Evolutionary conservation across 805 yeast species (phyloP).

Genomic region (Spencermartinsiella europaea): DNA sequence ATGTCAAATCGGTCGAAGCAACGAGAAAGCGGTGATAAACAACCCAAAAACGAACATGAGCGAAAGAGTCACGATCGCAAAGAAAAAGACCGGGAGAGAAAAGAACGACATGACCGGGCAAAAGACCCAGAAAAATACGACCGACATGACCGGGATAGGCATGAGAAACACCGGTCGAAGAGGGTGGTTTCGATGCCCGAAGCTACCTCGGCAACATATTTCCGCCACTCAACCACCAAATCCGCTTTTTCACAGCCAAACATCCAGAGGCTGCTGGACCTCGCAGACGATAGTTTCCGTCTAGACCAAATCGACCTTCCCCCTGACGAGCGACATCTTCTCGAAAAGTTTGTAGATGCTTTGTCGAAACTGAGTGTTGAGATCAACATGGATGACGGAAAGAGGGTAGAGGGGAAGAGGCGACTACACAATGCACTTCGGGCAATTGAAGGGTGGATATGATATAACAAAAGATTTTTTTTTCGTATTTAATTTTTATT

Average conservation of each 20-base stretch:
- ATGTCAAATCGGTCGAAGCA: too few species aligned
- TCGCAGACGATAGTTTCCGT: slow-evolving; percentile 38
- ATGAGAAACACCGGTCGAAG: neutral
- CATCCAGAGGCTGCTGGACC: slow-evolving; percentile 23
- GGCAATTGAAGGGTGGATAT: slow-evolving; percentile 77
- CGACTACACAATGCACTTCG: slow-evolving; percentile 74
- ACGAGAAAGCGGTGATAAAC: neutral
- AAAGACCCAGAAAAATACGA: neutral
- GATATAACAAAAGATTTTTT: slow-evolving; percentile 6
- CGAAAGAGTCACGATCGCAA: neutral
- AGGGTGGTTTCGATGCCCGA: neutral
- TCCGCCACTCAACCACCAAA: neutral
- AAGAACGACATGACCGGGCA: neutral
- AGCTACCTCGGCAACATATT: neutral
- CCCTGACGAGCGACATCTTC: slow-evolving; percentile 64
- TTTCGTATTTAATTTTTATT: slow-evolving; percentile 3
- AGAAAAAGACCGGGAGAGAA: neutral
- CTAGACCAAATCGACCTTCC: slow-evolving; percentile 71
- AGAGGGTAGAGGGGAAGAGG: slow-evolving; percentile 73
- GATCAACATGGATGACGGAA: slow-evolving; percentile 78
- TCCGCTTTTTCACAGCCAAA: slow-evolving; percentile 21
- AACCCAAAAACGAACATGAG: neutral
- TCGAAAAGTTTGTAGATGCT: slow-evolving; percentile 83
- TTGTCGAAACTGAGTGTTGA: slow-evolving; percentile 82
- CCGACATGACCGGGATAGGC: neutral